Percentiles rank a stretch among this genome's conserved stretches.
Conservation (phyloP, 495 filamentous ascomycete genomes). For the Aspergillus heteromorphus region DNA sequence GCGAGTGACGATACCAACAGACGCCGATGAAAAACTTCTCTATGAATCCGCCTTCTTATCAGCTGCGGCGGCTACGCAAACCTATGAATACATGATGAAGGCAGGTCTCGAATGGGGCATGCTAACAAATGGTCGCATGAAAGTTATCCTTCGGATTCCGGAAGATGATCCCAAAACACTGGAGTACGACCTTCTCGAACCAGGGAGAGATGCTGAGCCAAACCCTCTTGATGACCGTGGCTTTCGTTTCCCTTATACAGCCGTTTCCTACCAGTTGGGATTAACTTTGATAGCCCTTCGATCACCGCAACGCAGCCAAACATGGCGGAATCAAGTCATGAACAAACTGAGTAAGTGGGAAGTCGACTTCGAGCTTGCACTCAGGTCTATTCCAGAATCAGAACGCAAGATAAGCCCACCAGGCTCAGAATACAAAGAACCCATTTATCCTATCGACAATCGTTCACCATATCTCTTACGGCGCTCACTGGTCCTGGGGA, state of each 20-base stretch:
- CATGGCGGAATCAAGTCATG: neutral
- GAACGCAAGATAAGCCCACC: neutral
- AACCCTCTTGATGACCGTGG: neutral
- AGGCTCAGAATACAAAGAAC: neutral
- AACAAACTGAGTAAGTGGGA: neutral
- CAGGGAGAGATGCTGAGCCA: neutral
- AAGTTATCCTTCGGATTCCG: neutral
- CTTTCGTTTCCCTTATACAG: conserved; percentile 3
- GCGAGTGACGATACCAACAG: neutral
- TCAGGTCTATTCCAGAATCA: conserved; percentile 3
- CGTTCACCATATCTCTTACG: conserved; percentile 1
- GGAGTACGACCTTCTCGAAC: neutral
- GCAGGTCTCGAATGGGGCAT: neutral
- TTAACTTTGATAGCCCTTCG: neutral
- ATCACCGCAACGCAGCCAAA: neutral
- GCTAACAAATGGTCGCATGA: conserved; percentile 1
- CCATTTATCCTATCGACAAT: neutral
- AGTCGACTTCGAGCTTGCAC: neutral
- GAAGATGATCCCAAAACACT: neutral
- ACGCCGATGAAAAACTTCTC: neutral
- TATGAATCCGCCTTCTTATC: neutral
- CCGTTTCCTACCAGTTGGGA: neutral
- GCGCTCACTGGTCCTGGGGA: neutral
- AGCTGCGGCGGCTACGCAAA: neutral
- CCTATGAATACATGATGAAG: conserved; percentile 3